Evolutionary conservation across 2,329 filamentous ascomycete genomes (phyloP), one percentile per base, ranked within the genome.

Genomic region (Pseudogymnoascus sp.): DNA sequence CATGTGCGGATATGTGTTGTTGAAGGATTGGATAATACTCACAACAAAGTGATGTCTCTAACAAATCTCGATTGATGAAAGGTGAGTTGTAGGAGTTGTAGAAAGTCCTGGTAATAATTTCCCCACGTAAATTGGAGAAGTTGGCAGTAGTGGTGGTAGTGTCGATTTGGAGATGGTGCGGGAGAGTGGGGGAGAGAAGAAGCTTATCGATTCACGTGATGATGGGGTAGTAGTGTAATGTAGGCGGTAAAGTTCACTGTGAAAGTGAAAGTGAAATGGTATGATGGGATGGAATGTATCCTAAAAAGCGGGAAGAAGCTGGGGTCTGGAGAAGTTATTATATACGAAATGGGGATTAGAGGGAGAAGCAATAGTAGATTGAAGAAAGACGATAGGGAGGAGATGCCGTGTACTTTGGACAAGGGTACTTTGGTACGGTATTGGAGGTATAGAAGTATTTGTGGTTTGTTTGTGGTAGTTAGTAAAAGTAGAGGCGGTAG

Each of bases 291-390:
- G 14, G 44, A 53, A 53, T 53, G 23, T 53, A 53, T 53, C 23
- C 44, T 53, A 53, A 31, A 53, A 53, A 53, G 44, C 44, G 44
- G 44, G 44, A 53, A 53, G 23, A 53, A 53, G 44, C 44, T 53
- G 44, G 44, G 44, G 44, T 53, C 44, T 53, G 23, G 23, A 53
- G 44, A 53, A 53, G 44, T 28, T 53, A 53, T 53, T 53, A 53
- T 53, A 53, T 53, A 53, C 23, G 44, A 53, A 53, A 46, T 31
- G 1, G 23, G 44, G 44, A 16, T 53, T 31, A 12, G 11, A 18
- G 14, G n/a, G 16, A 8, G 16, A 42, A 10, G 40, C 4, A 44
- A 8, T 14, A 44, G 23, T 53, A 53, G 44, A 53, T 12, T 12
- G 5, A 23, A 25, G 23, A 28, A 53, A 28, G 23, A 28, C 23